A percentile compares a stretch with the other conserved stretches of the same genome.
Evolutionary conservation across 495 filamentous ascomycete genomes (phyloP).

Genomic region (Penicillium silybi): DNA sequence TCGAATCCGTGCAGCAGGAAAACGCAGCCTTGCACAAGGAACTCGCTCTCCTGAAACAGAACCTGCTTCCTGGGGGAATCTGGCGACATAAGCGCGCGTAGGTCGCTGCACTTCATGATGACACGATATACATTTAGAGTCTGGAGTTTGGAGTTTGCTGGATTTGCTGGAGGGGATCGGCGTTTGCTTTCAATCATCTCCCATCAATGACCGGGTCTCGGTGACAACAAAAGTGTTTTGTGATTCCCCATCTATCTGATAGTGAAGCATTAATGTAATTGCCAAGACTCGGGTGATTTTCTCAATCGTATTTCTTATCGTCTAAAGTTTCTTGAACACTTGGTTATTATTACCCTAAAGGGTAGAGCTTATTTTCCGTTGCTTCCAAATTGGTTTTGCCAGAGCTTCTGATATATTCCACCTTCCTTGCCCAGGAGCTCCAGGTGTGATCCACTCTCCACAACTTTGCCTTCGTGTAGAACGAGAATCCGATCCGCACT

Average conservation of each 20-base stretch:
- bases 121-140: constrained; percentile 17
- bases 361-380: no score
- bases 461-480: constrained; percentile 49
- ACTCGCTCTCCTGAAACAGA: constrained; percentile 23
- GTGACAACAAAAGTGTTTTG: constrained; percentile 28
- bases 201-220: constrained; percentile 23
- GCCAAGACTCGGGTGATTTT: constrained; percentile 25
- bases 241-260: constrained; percentile 14
- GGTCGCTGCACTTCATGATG: constrained; percentile 12
- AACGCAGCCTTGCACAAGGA: constrained; percentile 40
- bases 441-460: not conserved
- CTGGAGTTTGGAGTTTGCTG: not conserved
- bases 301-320: no score
- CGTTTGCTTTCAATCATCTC: constrained; percentile 8
- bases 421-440: no score
- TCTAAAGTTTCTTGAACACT: no score
- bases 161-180: not conserved
- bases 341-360: no score
- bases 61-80: not conserved
- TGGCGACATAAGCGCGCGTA: not conserved
- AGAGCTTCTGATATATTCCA: no score
- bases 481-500: constrained; percentile 85
- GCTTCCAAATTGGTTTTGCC: no score
- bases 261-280: constrained; percentile 28
- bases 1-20: constrained; percentile 51